Base-by-base conservation (phyloP, 106 monocot genomes). In the Allium sativum region DNA sequence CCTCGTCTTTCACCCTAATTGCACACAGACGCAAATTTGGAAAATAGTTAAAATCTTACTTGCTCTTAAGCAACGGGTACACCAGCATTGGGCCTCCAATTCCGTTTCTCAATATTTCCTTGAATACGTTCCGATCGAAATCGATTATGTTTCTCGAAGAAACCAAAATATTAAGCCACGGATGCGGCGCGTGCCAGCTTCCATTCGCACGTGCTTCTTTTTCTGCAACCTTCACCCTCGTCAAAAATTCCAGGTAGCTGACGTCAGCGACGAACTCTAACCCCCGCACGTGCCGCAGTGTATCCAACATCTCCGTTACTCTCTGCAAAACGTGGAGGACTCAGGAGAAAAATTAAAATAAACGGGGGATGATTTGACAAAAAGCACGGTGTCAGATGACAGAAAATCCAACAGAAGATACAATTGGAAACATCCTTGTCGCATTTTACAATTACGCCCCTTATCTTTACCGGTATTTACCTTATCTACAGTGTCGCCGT, bases 81-180 rank as follows among this genome's bases (percentile, higher is more conserved):
- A 91, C 82, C 8, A 91, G 73, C 87, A 96, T 96, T 19, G 91
- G 91, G 54, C 96, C 96, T 18, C 84, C 91, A 67, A 96, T 75
- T 21, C 96, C 96, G 13, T 69, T 22, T n/a, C 54, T 46, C 20
- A 96, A 72, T 21, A 88, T 78, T 31, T 53, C 46, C 63, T 76
- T 76, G 68, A 96, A 74, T 45, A 96, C 84, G 43, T 67, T 21
- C 53, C 73, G 73, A 41, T 96, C 91, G 67, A 96, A 96, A 45
- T 74, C 87, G 10, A 58, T 74, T 47, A 96, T 85, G 70, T 96
- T 74, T 17, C 64, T 59, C 13, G 83, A 64, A 7, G 91, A 67
- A 11, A 96, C 72, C 47, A 96, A 60, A 21, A 96, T 65, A 72
- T 96, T 96, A 19, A 96, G 78, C 96, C 96, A 96, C 4, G 96